Conservation (phyloP, 1,139 yeast genomes). For the Spencermartinsiella ligniputridi region DNA sequence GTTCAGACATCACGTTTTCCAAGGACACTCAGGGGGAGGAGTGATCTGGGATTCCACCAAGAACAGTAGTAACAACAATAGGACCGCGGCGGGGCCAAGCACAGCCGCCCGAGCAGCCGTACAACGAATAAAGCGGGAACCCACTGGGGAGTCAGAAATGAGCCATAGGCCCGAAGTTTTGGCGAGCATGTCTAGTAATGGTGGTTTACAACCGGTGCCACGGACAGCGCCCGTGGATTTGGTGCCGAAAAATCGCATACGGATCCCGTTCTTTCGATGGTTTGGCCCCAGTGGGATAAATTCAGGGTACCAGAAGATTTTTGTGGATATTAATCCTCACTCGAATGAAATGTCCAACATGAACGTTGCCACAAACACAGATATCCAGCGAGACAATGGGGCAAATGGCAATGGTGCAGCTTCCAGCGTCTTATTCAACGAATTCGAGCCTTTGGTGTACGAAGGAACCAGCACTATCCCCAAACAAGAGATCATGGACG, state of each 20-base stretch:
- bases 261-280: slow-evolving; percentile 8
- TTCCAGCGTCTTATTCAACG: neutral
- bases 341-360: slow-evolving; percentile 6
- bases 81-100: neutral
- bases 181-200: neutral
- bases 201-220: neutral
- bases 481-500: neutral
- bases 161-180: neutral
- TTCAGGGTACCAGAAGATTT: slow-evolving; percentile 4
- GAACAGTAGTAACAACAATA: neutral
- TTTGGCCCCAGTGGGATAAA: slow-evolving; percentile 6
- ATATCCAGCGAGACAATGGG: neutral
- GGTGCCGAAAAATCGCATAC: neutral
- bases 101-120: neutral
- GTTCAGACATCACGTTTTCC: slow-evolving; percentile 4
- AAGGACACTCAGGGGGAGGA: neutral
- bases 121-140: neutral
- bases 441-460: slow-evolving; percentile 1
- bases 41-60: neutral
- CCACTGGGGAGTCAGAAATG: neutral
- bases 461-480: slow-evolving; percentile 3
- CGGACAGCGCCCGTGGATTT: neutral
- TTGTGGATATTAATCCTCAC: slow-evolving; percentile 4
- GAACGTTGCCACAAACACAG: slow-evolving; percentile 2
- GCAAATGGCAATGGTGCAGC: no score